These are phyloP conservation scores for Erythrobasidium hasegawianum DNA, from an alignment of 1,284 basidiomycete species.

Conservation along the genomic window DNA sequence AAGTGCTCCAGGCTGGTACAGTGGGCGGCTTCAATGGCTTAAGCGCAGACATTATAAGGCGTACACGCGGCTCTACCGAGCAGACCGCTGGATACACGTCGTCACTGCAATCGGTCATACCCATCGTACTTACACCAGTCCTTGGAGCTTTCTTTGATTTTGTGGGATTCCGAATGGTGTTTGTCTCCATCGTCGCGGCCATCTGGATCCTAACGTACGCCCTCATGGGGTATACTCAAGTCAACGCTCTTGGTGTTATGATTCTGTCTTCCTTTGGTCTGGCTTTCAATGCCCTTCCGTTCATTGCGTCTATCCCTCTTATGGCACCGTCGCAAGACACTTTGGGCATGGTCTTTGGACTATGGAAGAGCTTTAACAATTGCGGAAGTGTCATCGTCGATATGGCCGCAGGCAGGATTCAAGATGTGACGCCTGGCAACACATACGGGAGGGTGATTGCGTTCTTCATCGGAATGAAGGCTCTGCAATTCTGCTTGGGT, in stretches of 20 bases:
- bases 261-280: constrained; percentile 21
- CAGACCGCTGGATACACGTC: constrained; percentile 52
- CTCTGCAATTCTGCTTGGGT: constrained; percentile 49
- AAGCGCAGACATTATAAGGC: constrained; percentile 51
- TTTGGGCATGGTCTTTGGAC: constrained; percentile 52
- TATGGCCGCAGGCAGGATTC: constrained; percentile 51
- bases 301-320: constrained; percentile 51
- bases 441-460: constrained; percentile 50
- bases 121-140: constrained; percentile 51
- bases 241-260: constrained; percentile 49
- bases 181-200: constrained; percentile 45
- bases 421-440: constrained; percentile 47
- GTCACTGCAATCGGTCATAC: constrained; percentile 50
- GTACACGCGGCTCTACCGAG: constrained; percentile 50
- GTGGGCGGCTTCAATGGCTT: constrained; percentile 50
- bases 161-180: constrained; percentile 43
- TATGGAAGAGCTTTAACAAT: constrained; percentile 51
- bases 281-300: constrained; percentile 49
- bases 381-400: constrained; percentile 49
- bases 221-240: constrained; percentile 50
- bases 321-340: constrained; percentile 49
- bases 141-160: constrained; percentile 48
- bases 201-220: constrained; percentile 51
- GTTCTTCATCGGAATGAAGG: constrained; percentile 52
- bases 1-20: constrained; percentile 49